A percentile compares a stretch with the other conserved stretches of the same genome.
phyloP scores from a whole-genome alignment of 139 green algal species.

The Edaphochlamys debaryana region DNA sequence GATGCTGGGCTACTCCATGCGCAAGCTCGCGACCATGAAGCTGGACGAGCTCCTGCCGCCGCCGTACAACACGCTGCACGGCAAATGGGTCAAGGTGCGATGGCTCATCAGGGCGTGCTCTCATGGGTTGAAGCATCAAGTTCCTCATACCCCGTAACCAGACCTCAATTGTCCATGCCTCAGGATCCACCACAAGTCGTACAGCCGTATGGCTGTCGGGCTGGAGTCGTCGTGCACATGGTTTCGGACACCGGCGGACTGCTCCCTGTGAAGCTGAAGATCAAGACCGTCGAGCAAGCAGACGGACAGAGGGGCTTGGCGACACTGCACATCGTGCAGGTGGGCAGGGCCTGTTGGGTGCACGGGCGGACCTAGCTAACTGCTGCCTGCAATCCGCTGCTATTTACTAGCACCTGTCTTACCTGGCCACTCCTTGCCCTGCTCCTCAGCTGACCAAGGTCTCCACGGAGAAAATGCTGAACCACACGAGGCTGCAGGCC shows the following conservation, averaged over 20 bases:
- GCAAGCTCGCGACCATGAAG: slow-evolving; percentile 26
- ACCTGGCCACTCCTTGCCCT: no score
- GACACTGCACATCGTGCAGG: slow-evolving; percentile 13
- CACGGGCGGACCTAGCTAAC: no score
- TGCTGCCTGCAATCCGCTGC: no score
- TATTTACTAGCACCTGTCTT: no score
- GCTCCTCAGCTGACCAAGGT: background rate
- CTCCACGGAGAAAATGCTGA: background rate
- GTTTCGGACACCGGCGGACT: background rate
- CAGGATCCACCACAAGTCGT: no score
- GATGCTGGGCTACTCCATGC: slow-evolving; percentile 39
- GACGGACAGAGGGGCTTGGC: background rate
- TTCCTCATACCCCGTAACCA: no score
- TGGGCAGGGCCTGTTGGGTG: background rate
- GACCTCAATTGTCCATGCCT: no score
- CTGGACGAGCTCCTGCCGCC: slow-evolving; percentile 49
- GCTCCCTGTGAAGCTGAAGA: slow-evolving; percentile 14
- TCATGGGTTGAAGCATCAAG: no score
- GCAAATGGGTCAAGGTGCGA: slow-evolving; percentile 49
- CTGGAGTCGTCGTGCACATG: slow-evolving; percentile 10
- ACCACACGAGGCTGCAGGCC: background rate
- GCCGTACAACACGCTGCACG: slow-evolving; percentile 55
- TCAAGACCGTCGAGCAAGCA: background rate
- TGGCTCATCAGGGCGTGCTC: no score
- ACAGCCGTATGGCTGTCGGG: background rate